Conservation (phyloP, 1,284 basidiomycete genomes). For the Austroboletus niveus region DNA sequence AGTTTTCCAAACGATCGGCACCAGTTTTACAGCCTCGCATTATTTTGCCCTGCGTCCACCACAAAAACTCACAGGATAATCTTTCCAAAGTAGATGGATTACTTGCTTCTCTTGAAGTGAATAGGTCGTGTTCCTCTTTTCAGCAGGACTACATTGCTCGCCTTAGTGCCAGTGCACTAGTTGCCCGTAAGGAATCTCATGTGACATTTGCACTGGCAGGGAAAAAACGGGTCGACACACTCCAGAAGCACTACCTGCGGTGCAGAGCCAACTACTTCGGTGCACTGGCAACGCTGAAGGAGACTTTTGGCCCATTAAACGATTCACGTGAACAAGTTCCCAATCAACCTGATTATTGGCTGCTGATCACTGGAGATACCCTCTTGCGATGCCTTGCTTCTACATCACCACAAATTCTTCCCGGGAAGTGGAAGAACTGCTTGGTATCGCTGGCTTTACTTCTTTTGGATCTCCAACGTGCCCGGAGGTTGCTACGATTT, state of each 20-base stretch:
- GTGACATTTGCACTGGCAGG: neutral
- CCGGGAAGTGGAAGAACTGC: constrained; percentile 25
- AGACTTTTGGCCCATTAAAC: too few species aligned
- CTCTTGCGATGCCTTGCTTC: constrained; percentile 26
- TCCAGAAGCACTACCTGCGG: neutral
- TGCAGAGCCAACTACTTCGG: neutral
- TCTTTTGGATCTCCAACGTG: constrained; percentile 32
- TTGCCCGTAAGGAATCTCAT: neutral
- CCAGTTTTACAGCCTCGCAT: neutral
- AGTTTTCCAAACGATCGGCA: neutral
- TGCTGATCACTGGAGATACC: constrained; percentile 16
- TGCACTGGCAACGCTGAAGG: too few species aligned
- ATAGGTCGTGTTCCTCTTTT: neutral
- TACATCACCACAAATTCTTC: neutral
- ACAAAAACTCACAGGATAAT: neutral
- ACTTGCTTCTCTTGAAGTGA: neutral
- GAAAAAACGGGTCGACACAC: neutral
- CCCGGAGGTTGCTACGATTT: neutral
- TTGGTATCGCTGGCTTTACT: constrained; percentile 29
- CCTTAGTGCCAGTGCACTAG: neutral
- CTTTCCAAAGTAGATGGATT: neutral
- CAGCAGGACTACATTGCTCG: neutral
- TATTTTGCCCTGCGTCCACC: neutral
- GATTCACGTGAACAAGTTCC: neutral
- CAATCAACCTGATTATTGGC: neutral